Evolutionary conservation across 192 early-diverging fungal species (phyloP).

Genomic region (Neocallimastix lanati): DNA sequence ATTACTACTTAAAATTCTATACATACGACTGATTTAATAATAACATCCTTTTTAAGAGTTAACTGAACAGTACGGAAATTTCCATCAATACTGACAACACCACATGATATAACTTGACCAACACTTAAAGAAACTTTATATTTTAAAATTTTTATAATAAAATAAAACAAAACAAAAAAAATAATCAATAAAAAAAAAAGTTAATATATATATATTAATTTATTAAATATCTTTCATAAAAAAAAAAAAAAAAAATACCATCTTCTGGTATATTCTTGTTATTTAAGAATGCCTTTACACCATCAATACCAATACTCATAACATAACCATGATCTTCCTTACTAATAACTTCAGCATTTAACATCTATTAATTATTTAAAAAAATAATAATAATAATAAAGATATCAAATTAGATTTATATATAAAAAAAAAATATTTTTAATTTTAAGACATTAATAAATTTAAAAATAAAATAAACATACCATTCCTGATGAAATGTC

Average conservation of each 20-base stretch:
- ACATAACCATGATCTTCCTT: conserved; percentile 90
- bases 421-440: background rate
- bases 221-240: too few relatives aligned
- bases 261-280: conserved; percentile 22
- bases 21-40: conserved; percentile 28
- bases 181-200: background rate
- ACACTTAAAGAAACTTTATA: conserved; percentile 36
- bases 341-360: conserved; percentile 54
- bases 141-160: conserved; percentile 12
- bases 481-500: conserved; percentile 57
- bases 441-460: too few relatives aligned
- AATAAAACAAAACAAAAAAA: background rate
- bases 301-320: conserved; percentile 49
- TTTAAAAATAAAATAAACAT: conserved; percentile 6
- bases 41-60: conserved; percentile 36
- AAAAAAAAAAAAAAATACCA: too few relatives aligned
- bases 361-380: conserved; percentile 9
- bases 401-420: conserved; percentile 1
- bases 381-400: too few relatives aligned
- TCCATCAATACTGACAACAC: conserved; percentile 36
- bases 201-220: background rate
- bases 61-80: conserved; percentile 45
- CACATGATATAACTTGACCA: conserved; percentile 56
- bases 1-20: too few relatives aligned
- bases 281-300: conserved; percentile 53